Base-by-base conservation (phyloP, 1,284 basidiomycete species). In the Boletus semigastroideus region DNA sequence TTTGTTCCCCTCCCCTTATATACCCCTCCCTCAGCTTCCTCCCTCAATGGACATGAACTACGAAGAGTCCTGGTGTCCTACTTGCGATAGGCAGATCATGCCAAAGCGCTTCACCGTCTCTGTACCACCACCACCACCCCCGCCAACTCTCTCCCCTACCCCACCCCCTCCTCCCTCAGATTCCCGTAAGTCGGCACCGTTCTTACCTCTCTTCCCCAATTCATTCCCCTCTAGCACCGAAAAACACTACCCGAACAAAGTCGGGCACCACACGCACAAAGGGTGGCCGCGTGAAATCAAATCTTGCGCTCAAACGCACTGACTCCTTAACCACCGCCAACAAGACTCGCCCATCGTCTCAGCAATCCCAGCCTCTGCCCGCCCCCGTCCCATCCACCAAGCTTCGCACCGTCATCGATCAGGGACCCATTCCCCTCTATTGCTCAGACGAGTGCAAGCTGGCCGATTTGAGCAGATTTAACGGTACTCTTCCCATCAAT, bases 401-500 rank as follows among this genome's bases (percentile, higher is more conserved):
- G 59, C 74, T 77, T 42, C 79, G 81, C 39, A 83, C 81, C 5
- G 74, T 89, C 69, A 89, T 90, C 71, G 87, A 89, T 72, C 86
- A 86, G 65, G 75, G 77, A 2, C 87, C 84, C 12, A 80, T 80
- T 3, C 86, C 87, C 20, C 78, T 90, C 56, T 91, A 90, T 71
- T 91, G 87, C 71, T 90, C 87, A 3, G 85, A 88, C 57, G 78
- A 84, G 63, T 91, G 87, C 67, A 76, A 79, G 55, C 68, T 83
- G 38, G 71, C 71, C 40, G 87, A 89, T 67, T 64, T 82, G 58
- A 72, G 74, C 61, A 71, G 69, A 58, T 63, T 61, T 40, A 67
- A 73, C 37, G 71, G 72, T 46, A 71, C 67, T 53, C 64, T 77
- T 41, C 72, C 74, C 42, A 69, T 77, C 66, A 68, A 79, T 59